phyloP scores from a whole-genome alignment of 306 rosid genomes.

The Pterocarpus santalinus region DNA sequence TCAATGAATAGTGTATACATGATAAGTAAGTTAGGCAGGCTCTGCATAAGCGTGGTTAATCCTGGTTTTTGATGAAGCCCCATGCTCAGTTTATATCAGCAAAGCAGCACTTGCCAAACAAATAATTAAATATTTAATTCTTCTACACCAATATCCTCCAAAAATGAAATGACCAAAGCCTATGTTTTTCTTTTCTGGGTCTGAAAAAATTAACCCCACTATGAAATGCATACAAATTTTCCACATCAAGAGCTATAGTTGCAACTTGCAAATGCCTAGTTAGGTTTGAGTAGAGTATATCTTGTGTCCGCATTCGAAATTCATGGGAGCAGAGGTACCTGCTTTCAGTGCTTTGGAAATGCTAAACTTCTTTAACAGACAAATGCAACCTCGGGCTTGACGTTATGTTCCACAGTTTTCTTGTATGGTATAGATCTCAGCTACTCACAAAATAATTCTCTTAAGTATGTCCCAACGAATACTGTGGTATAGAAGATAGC shows the following conservation, averaged over 20 bases:
- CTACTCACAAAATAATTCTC: conserved; percentile 1
- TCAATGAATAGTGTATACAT: conserved; percentile 62
- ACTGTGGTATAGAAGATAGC: conserved; percentile 13
- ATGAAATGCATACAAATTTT: neutral
- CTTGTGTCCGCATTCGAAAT: conserved; percentile 41
- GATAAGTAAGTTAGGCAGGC: conserved; percentile 58
- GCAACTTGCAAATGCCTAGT: conserved; percentile 36
- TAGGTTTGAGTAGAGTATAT: conserved; percentile 29
- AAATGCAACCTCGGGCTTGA: conserved; percentile 36
- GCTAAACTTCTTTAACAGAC: conserved; percentile 17
- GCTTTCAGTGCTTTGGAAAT: conserved; percentile 51
- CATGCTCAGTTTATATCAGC: conserved; percentile 53
- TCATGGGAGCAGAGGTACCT: conserved; percentile 28
- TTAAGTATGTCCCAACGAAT: no score
- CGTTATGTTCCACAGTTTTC: conserved; percentile 33
- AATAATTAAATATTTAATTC: conserved; percentile 30
- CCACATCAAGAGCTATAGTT: conserved; percentile 23
- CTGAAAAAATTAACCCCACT: neutral
- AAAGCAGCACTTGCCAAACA: conserved; percentile 33
- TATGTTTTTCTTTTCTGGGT: neutral
- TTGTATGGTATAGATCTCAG: conserved; percentile 28
- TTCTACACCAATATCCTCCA: neutral
- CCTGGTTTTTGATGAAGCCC: conserved; percentile 57
- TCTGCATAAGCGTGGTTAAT: conserved; percentile 51
- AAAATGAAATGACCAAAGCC: conserved; percentile 15